Percentiles rank a stretch among this genome's conserved stretches.
Conservation (phyloP, 257 asterid species). For the Petrea volubilis region DNA sequence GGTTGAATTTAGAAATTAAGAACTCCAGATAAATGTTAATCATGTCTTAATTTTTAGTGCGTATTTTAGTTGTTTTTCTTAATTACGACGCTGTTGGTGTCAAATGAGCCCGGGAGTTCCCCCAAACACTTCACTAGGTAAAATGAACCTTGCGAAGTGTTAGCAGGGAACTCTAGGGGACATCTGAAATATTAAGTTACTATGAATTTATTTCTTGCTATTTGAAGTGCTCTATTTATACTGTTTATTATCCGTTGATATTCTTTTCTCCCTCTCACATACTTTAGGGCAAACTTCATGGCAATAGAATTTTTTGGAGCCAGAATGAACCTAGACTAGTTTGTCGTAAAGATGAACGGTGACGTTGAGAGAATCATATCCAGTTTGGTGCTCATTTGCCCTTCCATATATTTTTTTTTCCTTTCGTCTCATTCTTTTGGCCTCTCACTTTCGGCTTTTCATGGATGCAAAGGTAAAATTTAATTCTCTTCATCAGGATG, state of each 20-base stretch:
- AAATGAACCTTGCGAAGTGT: slow-evolving; percentile 31
- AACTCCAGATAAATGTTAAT: too few relatives aligned
- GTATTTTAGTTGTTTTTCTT: too few relatives aligned
- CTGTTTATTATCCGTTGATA: slow-evolving; percentile 1
- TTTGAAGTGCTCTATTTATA: slow-evolving; percentile 12
- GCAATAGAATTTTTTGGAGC: too few relatives aligned
- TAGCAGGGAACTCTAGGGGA: slow-evolving; percentile 44
- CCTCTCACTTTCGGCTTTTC: slow-evolving; percentile 7
- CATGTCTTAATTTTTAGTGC: too few relatives aligned
- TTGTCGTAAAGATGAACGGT: slow-evolving; percentile 26
- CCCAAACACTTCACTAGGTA: slow-evolving; percentile 43
- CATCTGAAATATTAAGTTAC: slow-evolving; percentile 20
- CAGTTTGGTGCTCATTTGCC: slow-evolving; percentile 17
- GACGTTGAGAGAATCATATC: slow-evolving; percentile 33
- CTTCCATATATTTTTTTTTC: too few relatives aligned
- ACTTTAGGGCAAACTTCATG: too few relatives aligned
- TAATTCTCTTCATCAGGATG: too few relatives aligned
- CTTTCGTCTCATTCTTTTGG: slow-evolving; percentile 1
- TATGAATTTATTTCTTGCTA: not conserved
- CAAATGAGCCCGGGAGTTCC: slow-evolving; percentile 36
- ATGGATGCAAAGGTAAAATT: too few relatives aligned
- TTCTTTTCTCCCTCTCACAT: too few relatives aligned
- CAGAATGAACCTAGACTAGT: slow-evolving; percentile 42
- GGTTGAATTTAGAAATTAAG: too few relatives aligned
- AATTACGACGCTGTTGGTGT: too few relatives aligned